These are phyloP conservation scores for Monascus ruber DNA, from an alignment of 2,329 filamentous ascomycete genomes.

Conservation along the genomic window DNA sequence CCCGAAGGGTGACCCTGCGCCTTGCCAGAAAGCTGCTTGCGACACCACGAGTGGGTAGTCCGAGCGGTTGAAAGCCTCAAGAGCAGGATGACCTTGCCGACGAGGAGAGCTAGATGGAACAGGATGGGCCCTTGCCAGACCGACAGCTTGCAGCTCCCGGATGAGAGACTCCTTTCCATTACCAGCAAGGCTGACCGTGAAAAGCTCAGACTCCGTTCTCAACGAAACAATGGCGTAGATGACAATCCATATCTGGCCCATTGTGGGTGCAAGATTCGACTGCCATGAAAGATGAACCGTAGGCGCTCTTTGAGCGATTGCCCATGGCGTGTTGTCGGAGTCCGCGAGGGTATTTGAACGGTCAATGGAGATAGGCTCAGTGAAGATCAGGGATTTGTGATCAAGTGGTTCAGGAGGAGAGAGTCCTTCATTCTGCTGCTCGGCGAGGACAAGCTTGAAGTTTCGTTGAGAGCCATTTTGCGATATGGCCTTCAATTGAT, in stretches of 20 bases:
- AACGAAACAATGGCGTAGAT: conserved; percentile 26
- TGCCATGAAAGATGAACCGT: conserved; percentile 24
- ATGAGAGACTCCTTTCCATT: conserved; percentile 13
- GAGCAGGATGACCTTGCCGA: conserved; percentile 17
- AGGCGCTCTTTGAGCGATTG: conserved; percentile 19
- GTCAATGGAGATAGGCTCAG: conserved; percentile 13
- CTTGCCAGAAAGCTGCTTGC: conserved; percentile 56
- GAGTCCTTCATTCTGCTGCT: conserved; percentile 6
- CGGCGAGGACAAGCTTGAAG: conserved; percentile 11
- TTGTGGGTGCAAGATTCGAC: conserved; percentile 14
- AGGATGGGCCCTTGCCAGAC: conserved; percentile 35
- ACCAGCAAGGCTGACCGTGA: conserved; percentile 24
- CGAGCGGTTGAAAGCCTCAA: conserved; percentile 19
- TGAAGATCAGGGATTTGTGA: conserved; percentile 17
- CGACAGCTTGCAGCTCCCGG: conserved; percentile 21
- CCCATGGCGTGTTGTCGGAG: conserved; percentile 30
- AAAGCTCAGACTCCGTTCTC: conserved; percentile 19
- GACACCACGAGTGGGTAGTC: conserved; percentile 37
- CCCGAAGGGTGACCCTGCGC: conserved; percentile 56
- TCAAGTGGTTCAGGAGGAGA: conserved; percentile 16
- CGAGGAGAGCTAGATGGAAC: conserved; percentile 25
- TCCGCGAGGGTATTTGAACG: conserved; percentile 9
- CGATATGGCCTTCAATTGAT: conserved; percentile 7
- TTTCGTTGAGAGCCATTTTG: conserved; percentile 4
- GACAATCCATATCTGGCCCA: conserved; percentile 30